These are phyloP conservation scores for Phytophthora pseudosyringae DNA, from an alignment of 352 stramenopile species.

Conservation along the genomic window DNA sequence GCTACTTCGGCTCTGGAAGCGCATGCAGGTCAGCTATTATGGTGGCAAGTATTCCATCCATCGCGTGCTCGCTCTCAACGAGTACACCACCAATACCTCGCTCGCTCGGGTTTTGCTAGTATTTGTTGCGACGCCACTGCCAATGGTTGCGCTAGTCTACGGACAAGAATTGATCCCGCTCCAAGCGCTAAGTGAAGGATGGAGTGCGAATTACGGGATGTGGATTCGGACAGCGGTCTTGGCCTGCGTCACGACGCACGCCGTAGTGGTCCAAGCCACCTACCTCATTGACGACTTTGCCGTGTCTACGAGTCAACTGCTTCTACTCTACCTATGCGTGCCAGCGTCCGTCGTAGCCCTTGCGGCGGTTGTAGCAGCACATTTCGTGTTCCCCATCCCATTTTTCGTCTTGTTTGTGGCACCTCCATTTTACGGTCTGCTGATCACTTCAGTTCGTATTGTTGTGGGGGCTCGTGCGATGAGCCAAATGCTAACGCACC, in stretches of 20 bases:
- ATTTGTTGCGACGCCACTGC: too few species aligned
- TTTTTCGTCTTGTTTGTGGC: constrained; percentile 18
- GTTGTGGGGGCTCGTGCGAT: constrained; percentile 11
- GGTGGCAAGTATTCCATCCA: too few species aligned
- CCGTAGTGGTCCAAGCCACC: constrained; percentile 11
- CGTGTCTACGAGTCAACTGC: constrained; percentile 4
- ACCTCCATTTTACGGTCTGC: constrained; percentile 9
- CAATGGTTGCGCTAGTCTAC: too few species aligned
- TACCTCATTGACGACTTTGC: constrained; percentile 25
- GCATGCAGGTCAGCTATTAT: too few species aligned
- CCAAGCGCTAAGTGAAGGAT: too few species aligned
- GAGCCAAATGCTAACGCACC: constrained; percentile 9
- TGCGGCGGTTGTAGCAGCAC: constrained; percentile 5
- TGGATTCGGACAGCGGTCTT: constrained; percentile 30
- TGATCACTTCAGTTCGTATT: constrained; percentile 10
- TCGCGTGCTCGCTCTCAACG: too few species aligned
- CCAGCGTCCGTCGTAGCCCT: not conserved
- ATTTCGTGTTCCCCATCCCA: constrained; percentile 29
- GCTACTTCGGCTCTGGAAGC: not conserved
- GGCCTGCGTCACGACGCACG: constrained; percentile 9
- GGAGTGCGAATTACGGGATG: too few species aligned
- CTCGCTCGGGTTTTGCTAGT: too few species aligned
- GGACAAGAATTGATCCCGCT: too few species aligned
- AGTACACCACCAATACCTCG: too few species aligned
- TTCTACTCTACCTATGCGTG: constrained; percentile 3